Base-by-base conservation (phyloP, 225 moss, liverwort and hornwort genomes). In the Bryoerythrophyllum caledonicum region DNA sequence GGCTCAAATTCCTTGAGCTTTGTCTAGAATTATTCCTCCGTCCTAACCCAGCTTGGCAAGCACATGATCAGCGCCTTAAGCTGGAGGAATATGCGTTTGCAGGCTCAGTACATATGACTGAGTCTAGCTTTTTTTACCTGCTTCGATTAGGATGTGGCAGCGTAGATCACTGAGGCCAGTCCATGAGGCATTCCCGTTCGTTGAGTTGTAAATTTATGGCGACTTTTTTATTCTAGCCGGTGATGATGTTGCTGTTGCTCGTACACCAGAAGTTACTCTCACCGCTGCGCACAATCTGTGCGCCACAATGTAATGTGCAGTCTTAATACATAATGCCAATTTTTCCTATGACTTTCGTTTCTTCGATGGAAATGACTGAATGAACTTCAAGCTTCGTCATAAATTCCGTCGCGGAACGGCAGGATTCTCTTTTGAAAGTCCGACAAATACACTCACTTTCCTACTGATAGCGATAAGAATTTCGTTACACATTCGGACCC, bases 201-300 rank as follows among this genome's bases (percentile, higher is more conserved):
- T 4, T 25, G 68, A 69, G 77, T 77, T 77, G 69, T 62, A 70
- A 15, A 15, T 62, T 51, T 62, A 53, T 58, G 65, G 48, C n/a
- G 43, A 63, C n/a, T n/a, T 68, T 68, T 68, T 23, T 21, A 68
- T 53, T 21, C 10, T 27, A 4, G 0, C 5, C 34, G 46, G 48
- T 44, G 43, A 65, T 6, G 43, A 65, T 16, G 24, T 25, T 44
- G 26, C 24, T 65, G 65, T 65, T 65, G 24, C 44, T 16, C 26
- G 34, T 34, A 65, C 16, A 26, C 43, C 34, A 34, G 34, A 34
- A 34, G 34, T 34, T 34, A 34, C 34, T 34, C 6, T 34, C 5
- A 34, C 34, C 34, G 34, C 34, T 6, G 6, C 6, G 34, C 34
- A 34, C 34, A 34, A 34, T 34, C 5, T 34, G 3, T 34, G 34